phyloP scores from a whole-genome alignment of 371 early-diverging fungal genomes.

The Paraphysoderma sedebokerense region DNA sequence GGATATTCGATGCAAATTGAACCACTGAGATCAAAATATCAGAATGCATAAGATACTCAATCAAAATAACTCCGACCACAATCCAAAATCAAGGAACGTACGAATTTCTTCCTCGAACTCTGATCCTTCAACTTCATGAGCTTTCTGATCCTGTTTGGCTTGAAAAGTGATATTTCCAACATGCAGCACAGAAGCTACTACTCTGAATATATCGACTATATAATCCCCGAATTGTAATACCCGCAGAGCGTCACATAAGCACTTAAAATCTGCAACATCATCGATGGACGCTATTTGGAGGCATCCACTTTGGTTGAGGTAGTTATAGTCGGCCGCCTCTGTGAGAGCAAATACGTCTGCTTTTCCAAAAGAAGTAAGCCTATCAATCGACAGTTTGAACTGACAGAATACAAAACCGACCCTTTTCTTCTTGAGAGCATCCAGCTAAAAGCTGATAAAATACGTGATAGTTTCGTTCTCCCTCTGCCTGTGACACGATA shows the following conservation, averaged over 20 bases:
- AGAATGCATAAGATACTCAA: not conserved
- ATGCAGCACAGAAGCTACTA: conserved; percentile 19
- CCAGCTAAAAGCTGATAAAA: conserved; percentile 16
- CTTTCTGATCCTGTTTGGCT: conserved; percentile 3
- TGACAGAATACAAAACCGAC: too few species aligned
- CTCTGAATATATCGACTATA: conserved; percentile 10
- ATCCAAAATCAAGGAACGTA: not conserved
- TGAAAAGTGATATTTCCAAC: conserved; percentile 20
- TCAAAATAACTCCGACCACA: not conserved
- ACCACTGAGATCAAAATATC: conserved; percentile 11
- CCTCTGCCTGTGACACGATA: conserved; percentile 8
- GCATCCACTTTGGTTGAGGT: conserved; percentile 6
- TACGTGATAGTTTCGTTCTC: conserved; percentile 25
- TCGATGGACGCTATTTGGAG: not conserved
- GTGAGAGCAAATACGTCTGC: not conserved
- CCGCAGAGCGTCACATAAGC: conserved; percentile 5
- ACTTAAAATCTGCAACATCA: conserved; percentile 1
- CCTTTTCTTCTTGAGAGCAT: conserved; percentile 3
- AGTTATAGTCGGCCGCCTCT: conserved; percentile 4
- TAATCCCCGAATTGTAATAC: conserved; percentile 10
- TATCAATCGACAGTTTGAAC: too few species aligned
- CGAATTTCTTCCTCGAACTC: not conserved
- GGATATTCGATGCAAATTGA: too few species aligned
- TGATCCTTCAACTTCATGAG: not conserved
- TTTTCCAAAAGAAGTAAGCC: too few species aligned